Percentiles rank a stretch among this genome's conserved stretches.
Conservation (phyloP, 768 basidiomycete species). For the Stropharia rugosoannulata region DNA sequence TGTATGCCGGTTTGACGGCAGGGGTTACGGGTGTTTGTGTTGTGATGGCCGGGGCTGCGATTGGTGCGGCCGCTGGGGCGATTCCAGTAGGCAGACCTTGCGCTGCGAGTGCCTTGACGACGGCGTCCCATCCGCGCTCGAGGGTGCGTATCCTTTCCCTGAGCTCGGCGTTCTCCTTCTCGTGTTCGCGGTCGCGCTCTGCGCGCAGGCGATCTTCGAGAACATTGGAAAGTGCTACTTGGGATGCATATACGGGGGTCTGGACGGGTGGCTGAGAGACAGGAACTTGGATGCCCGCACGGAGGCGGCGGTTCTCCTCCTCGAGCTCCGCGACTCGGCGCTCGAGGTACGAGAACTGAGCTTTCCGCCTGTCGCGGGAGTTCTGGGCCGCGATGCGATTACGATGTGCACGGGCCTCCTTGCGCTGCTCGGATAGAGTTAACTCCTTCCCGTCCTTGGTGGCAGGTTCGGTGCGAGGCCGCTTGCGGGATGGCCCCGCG, state of each 20-base stretch:
- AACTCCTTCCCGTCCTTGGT: slow-evolving; percentile 17
- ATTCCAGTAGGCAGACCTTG: slow-evolving; percentile 61
- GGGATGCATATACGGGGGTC: slow-evolving; percentile 15
- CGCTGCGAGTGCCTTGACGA: slow-evolving; percentile 70
- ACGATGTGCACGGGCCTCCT: slow-evolving; percentile 85
- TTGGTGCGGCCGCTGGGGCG: slow-evolving; percentile 21
- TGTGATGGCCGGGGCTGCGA: slow-evolving; percentile 24
- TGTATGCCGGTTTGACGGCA: slow-evolving; percentile 15
- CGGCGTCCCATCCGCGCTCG: slow-evolving; percentile 80
- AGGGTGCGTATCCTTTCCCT: slow-evolving; percentile 75
- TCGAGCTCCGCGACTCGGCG: slow-evolving; percentile 70
- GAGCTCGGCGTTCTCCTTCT: slow-evolving; percentile 74
- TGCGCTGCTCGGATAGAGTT: slow-evolving; percentile 70
- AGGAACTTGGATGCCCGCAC: slow-evolving; percentile 34
- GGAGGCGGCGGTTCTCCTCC: slow-evolving; percentile 78
- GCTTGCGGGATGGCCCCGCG: slow-evolving; percentile 68
- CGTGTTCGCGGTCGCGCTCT: slow-evolving; percentile 48
- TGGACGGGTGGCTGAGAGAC: slow-evolving; percentile 19
- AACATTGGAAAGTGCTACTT: slow-evolving; percentile 17
- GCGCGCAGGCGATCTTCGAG: slow-evolving; percentile 31
- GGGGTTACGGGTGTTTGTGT: slow-evolving; percentile 20
- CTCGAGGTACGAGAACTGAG: slow-evolving; percentile 72
- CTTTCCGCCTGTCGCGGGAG: slow-evolving; percentile 87
- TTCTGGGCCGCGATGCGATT: slow-evolving; percentile 95
- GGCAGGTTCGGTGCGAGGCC: slow-evolving; percentile 49